phyloP scores from a whole-genome alignment of 1,284 basidiomycete species.

The Fomes fomentarius region DNA sequence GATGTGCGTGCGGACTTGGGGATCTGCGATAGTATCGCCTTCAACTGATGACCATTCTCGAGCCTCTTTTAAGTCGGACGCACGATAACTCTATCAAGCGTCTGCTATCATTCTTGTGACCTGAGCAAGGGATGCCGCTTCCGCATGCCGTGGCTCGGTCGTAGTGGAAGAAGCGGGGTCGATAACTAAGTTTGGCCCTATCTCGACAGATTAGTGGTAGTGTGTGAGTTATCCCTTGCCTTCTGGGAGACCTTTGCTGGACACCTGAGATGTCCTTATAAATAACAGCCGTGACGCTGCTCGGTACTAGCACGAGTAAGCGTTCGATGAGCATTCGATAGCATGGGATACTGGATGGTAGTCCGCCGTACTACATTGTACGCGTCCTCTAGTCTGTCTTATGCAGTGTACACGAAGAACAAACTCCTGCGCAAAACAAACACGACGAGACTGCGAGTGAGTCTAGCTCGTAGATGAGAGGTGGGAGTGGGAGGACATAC shows the following conservation, averaged over 20 bases:
- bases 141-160: neutral
- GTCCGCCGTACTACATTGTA: too few relatives aligned
- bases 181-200: neutral
- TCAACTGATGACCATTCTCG: too few relatives aligned
- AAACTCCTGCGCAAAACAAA: conserved; percentile 31
- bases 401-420: conserved; percentile 40
- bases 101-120: conserved; percentile 14
- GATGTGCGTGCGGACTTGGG: neutral
- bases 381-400: neutral
- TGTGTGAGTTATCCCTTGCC: too few relatives aligned
- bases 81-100: neutral
- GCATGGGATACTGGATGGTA: neutral
- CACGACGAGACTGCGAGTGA: neutral
- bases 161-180: too few relatives aligned
- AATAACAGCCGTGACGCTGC: neutral
- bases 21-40: neutral
- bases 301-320: too few relatives aligned
- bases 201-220: neutral
- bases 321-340: neutral
- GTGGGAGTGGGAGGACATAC: conserved; percentile 36
- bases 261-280: neutral
- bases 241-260: neutral
- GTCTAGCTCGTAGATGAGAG: neutral
- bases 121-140: neutral
- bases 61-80: too few relatives aligned